Evolutionary conservation across 495 filamentous ascomycete genomes (phyloP).

Genomic region (Hypoxylon cercidicola): DNA sequence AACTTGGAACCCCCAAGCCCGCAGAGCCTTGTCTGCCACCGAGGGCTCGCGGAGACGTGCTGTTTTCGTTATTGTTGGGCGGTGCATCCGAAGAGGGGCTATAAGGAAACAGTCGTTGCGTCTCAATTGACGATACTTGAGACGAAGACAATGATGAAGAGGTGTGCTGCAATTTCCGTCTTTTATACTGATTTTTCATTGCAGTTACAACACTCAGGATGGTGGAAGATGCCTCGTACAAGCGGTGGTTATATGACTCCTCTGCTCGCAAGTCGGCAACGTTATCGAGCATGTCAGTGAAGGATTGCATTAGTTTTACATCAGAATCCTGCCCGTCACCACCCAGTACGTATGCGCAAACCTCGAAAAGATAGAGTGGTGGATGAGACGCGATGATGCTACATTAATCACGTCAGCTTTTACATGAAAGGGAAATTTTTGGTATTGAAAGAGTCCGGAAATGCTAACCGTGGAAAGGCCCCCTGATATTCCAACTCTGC

Average conservation of each 20-base stretch:
- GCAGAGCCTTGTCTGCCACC: not conserved
- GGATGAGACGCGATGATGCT: conserved; percentile 29
- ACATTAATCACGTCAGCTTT: not conserved
- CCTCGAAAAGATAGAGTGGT: conserved; percentile 31
- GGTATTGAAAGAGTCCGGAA: not conserved
- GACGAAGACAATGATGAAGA: conserved; percentile 6
- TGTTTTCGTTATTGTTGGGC: conserved; percentile 1
- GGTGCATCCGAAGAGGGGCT: conserved; percentile 6
- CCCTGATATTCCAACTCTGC: conserved; percentile 7
- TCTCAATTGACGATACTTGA: not conserved
- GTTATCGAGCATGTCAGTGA: conserved; percentile 23
- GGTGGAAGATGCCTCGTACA: conserved; percentile 17
- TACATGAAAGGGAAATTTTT: not conserved
- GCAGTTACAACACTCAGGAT: conserved; percentile 19
- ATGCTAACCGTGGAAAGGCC: conserved; percentile 29
- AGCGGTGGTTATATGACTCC: conserved; percentile 11
- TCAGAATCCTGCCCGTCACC: conserved; percentile 18
- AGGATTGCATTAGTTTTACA: conserved; percentile 18
- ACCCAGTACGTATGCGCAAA: not conserved
- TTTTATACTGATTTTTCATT: conserved; percentile 9
- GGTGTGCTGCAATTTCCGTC: conserved; percentile 18
- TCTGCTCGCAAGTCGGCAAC: conserved; percentile 14
- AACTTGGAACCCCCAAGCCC: conserved; percentile 2
- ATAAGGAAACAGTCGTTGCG: not conserved
- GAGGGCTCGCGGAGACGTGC: not conserved